A percentile compares a stretch with the other conserved stretches of the same genome.
These are phyloP conservation scores for Massarina eburnea DNA, from an alignment of 2,329 filamentous ascomycete species.

Conservation along the genomic window DNA sequence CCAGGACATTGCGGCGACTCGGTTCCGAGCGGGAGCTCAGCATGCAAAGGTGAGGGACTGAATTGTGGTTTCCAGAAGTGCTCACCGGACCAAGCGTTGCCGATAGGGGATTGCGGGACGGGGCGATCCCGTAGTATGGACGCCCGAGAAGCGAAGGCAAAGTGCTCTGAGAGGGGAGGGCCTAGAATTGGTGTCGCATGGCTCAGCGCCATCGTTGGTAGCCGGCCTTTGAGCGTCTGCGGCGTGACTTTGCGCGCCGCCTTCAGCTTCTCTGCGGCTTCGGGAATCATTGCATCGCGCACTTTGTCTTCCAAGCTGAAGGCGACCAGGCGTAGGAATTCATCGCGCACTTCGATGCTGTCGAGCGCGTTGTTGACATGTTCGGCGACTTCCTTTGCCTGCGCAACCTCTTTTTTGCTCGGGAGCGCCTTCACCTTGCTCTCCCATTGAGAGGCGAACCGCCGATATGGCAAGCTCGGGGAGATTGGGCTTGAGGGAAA, in stretches of 20 bases:
- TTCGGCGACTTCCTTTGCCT: background rate
- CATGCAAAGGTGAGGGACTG: background rate
- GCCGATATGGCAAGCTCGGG: too few species aligned
- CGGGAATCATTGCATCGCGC: background rate
- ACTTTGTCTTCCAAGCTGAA: background rate
- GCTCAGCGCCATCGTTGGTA: background rate
- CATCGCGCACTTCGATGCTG: background rate
- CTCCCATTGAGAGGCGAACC: background rate
- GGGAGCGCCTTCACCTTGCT: background rate
- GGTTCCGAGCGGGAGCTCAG: background rate
- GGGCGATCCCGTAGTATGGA: background rate
- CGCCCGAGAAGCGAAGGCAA: background rate
- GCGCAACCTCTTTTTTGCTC: background rate
- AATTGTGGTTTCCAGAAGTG: conserved; percentile 8
- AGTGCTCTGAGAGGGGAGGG: background rate
- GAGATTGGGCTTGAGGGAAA: too few species aligned
- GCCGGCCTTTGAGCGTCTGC: background rate
- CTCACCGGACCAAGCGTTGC: conserved; percentile 8
- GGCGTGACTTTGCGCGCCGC: background rate
- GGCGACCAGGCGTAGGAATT: background rate
- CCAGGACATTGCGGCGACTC: background rate
- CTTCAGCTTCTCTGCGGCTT: background rate
- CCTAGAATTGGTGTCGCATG: background rate
- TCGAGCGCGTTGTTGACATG: background rate
- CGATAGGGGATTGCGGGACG: background rate